Percentiles rank a stretch among this genome's conserved stretches.
phyloP scores from a whole-genome alignment of 768 basidiomycete genomes.

The Hydnum rufescens region DNA sequence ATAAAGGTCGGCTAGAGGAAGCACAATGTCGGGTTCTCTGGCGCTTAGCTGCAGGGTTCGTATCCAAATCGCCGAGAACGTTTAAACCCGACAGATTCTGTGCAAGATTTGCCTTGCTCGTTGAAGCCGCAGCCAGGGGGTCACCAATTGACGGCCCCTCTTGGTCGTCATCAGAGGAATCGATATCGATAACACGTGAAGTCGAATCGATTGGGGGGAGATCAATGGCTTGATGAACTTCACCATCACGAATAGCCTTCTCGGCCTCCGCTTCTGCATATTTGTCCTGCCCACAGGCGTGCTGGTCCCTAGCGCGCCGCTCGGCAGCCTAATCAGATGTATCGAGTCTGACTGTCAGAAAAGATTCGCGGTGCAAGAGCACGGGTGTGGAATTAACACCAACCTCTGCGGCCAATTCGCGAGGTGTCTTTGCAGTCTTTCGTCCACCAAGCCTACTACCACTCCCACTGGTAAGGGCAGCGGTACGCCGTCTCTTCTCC shows the following conservation, averaged over 20 bases:
- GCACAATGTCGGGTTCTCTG: not conserved
- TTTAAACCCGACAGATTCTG: conserved; percentile 3
- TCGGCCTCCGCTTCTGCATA: conserved; percentile 38
- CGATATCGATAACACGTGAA: conserved; percentile 28
- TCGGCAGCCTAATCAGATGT: conserved; percentile 55
- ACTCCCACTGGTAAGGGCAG: conserved; percentile 28
- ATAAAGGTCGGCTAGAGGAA: not conserved
- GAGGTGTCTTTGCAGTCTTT: conserved; percentile 28
- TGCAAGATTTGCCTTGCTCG: conserved; percentile 7
- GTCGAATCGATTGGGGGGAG: conserved; percentile 3
- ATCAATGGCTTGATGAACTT: conserved; percentile 30
- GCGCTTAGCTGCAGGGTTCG: not conserved
- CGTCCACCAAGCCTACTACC: conserved; percentile 38
- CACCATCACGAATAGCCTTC: conserved; percentile 49
- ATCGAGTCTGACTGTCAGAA: not conserved
- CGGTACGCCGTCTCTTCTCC: conserved; percentile 40
- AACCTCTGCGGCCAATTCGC: conserved; percentile 57
- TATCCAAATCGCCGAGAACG: not conserved
- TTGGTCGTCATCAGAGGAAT: conserved; percentile 24
- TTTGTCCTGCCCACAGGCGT: conserved; percentile 46
- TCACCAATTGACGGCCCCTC: conserved; percentile 19
- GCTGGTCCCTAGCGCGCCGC: conserved; percentile 50
- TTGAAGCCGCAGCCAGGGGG: conserved; percentile 12
- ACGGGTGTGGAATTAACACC: conserved; percentile 14
- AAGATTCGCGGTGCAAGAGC: not conserved